A percentile compares a stretch with the other conserved stretches of the same genome.
Evolutionary conservation across 164 flowering plant species (phyloP).

Genomic region (Dillenia suffruticosa): DNA sequence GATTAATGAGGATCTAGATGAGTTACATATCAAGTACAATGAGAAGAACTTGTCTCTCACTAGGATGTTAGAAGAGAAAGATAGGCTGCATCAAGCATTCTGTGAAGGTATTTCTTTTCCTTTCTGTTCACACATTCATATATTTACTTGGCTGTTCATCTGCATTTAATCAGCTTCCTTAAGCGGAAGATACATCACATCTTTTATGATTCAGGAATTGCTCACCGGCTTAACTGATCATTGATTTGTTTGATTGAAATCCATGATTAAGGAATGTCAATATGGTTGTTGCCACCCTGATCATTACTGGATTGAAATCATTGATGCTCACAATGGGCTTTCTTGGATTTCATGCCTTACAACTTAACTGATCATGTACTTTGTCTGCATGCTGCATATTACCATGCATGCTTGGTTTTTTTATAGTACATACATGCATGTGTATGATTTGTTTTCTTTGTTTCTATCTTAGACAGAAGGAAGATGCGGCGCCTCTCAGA

Average conservation of each 20-base stretch:
- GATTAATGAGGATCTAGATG: conserved; percentile 38
- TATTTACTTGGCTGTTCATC: no score
- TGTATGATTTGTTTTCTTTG: not conserved
- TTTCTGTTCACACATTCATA: not conserved
- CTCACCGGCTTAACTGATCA: no score
- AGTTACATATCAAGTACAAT: conserved; percentile 35
- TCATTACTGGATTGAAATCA: not conserved
- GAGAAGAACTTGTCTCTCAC: conserved; percentile 41
- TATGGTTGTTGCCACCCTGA: not conserved
- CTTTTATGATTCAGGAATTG: no score
- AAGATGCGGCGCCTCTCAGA: conserved; percentile 56
- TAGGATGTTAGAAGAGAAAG: conserved; percentile 58
- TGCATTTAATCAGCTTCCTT: no score
- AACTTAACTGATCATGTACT: no score
- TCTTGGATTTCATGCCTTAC: no score
- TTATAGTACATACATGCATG: not conserved
- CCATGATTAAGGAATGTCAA: no score
- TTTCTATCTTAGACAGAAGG: conserved; percentile 39
- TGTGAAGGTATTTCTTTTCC: conserved; percentile 35
- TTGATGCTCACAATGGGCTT: not conserved
- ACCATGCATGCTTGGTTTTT: not conserved
- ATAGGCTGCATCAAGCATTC: conserved; percentile 43
- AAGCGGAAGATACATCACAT: no score
- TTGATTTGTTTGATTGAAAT: no score
- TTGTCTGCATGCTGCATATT: not conserved